phyloP scores from a whole-genome alignment of 2,329 filamentous ascomycete genomes.

The Trichoderma sp. region DNA sequence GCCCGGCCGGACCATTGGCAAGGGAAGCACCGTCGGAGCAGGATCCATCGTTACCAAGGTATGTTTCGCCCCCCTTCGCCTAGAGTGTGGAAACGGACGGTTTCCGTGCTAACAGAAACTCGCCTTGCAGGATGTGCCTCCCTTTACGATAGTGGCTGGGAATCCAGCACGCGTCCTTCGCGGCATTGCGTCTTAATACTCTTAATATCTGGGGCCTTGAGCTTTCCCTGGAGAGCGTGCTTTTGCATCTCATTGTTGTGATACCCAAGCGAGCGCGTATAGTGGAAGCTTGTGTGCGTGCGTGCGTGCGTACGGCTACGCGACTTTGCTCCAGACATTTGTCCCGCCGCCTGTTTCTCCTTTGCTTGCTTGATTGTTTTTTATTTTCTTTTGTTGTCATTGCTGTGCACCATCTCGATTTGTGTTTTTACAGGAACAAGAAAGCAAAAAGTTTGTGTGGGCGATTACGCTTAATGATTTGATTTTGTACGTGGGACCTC shows the following conservation, averaged over 20 bases:
- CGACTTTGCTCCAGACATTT: background rate
- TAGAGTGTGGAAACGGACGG: background rate
- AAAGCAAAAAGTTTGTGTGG: constrained; percentile 23
- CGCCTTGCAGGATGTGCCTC: constrained; percentile 58
- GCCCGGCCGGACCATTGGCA: constrained; percentile 77
- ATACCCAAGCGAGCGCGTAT: constrained; percentile 36
- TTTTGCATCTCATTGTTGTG: constrained; percentile 37
- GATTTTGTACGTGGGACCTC: constrained; percentile 18
- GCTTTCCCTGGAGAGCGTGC: constrained; percentile 25
- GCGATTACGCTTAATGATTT: constrained; percentile 22
- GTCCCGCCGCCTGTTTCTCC: background rate
- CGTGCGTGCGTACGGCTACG: constrained; percentile 32
- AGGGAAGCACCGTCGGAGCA: constrained; percentile 77
- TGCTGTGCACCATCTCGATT: background rate
- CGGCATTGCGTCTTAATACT: constrained; percentile 38
- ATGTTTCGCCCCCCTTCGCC: constrained; percentile 31
- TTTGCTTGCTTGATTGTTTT: background rate
- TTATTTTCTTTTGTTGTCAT: background rate
- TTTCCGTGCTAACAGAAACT: constrained; percentile 31
- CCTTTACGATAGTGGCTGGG: constrained; percentile 69
- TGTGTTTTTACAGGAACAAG: constrained; percentile 5
- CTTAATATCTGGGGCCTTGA: background rate
- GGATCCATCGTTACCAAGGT: constrained; percentile 83
- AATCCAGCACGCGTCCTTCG: constrained; percentile 66
- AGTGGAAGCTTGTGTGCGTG: constrained; percentile 29